Evolutionary conservation across 2,329 filamentous ascomycete species (phyloP), one percentile per base, ranked within the genome.

Genomic region (Myrmaecium sp.): DNA sequence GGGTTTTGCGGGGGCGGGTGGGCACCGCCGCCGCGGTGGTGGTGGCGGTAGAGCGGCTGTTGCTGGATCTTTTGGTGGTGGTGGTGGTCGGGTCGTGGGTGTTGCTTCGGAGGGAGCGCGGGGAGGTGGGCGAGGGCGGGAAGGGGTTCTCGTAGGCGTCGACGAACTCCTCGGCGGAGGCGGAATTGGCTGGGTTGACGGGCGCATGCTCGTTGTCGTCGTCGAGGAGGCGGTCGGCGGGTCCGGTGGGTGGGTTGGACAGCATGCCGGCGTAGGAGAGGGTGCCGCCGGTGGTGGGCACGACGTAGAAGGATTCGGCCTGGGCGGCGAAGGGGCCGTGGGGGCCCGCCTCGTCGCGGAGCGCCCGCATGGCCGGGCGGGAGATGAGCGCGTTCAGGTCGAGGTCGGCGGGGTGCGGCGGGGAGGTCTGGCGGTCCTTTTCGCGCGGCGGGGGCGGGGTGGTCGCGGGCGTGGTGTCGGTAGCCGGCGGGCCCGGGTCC

Each of bases 241-340:
- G 36, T 3, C 43, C 56, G 32, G 60, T 58, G 20, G 49, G 54
- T 23, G 43, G 52, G 55, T 29, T 27, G 8, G 25, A 26, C 12
- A 93, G 59, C 27, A 98, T 94, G 34, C 78, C 83, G 23, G 89
- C 84, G 44, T 95, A 98, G 0, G 83, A 89, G 33, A 84, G 76
- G 3, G 83, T 94, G 36, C 86, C 83, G 4, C 89, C 86, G 11
- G 79, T 82, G 0, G 80, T 79, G 4, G 86, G 89, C 1, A 98
- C 89, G 1, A 95, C 78, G 47, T 94, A 95, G 56, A 98, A 98
- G 30, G 44, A 49, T 32, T 53, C 49, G 21, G 49, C 49, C 7
- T 12, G 7, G 6, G 79, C 89, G 36, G 69, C 65, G 5, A 60
- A 58, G 10, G 67, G 58, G 9, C 52, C 55, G 8, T 54, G 46